Conservation (phyloP, 208 protist genomes). For the Naegleria fowleri region DNA sequence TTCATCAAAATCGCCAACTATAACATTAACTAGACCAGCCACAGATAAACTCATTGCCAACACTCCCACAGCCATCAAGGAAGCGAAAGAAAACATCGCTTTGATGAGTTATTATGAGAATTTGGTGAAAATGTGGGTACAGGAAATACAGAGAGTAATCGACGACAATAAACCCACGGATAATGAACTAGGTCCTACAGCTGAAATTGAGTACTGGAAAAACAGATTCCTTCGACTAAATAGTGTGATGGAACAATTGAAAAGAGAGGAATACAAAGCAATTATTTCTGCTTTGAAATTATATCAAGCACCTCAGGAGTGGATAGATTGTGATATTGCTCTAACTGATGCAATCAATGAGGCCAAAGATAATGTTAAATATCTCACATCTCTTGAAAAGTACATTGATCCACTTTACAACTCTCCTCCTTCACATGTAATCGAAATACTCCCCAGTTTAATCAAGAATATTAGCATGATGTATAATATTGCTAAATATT, state of each 20-base stretch:
- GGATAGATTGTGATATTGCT: conserved; percentile 71
- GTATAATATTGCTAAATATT: conserved; percentile 91
- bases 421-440: conserved; percentile 78
- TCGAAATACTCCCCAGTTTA: conserved; percentile 81
- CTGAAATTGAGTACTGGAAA: conserved; percentile 89
- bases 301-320: conserved; percentile 67
- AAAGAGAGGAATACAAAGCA: conserved; percentile 69
- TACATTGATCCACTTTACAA: conserved; percentile 92
- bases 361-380: conserved; percentile 96
- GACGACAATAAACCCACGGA: conserved; percentile 20
- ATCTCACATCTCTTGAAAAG: conserved; percentile 88
- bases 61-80: conserved; percentile 30
- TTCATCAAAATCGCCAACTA: conserved; percentile 12
- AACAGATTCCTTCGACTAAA: conserved; percentile 78
- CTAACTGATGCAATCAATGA: conserved; percentile 90
- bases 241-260: conserved; percentile 62
- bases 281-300: conserved; percentile 69
- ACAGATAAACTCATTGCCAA: conserved; percentile 23
- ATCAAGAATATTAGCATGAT: conserved; percentile 94
- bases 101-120: conserved; percentile 28
- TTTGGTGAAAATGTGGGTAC: conserved; percentile 37
- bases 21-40: conserved; percentile 27
- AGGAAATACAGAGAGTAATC: conserved; percentile 30
- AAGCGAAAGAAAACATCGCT: conserved; percentile 23
- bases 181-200: conserved; percentile 67